These are phyloP conservation scores for Rhodotorula diobovata DNA, from an alignment of 768 basidiomycete genomes.

Conservation along the genomic window DNA sequence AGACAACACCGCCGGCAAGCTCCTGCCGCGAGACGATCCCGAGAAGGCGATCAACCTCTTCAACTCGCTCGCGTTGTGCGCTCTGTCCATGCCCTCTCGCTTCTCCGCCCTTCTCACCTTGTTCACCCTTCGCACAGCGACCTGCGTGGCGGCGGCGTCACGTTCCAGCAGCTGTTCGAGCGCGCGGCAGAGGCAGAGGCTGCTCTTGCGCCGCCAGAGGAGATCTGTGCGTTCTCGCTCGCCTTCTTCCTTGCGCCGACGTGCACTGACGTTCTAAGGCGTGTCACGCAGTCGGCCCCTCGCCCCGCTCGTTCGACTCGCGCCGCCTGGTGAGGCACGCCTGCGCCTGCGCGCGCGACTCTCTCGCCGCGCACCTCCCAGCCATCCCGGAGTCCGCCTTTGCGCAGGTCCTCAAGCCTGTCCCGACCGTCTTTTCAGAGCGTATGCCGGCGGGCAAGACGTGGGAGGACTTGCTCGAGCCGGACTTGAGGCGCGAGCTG, in stretches of 20 bases:
- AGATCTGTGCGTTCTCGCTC: slow-evolving; percentile 3
- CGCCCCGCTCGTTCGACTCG: slow-evolving; percentile 9
- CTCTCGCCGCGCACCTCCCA: background rate
- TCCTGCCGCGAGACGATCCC: slow-evolving; percentile 10
- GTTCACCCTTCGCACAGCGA: slow-evolving; percentile 4
- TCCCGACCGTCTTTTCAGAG: slow-evolving; percentile 5
- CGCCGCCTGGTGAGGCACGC: slow-evolving; percentile 7
- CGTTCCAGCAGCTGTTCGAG: background rate
- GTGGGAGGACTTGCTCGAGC: slow-evolving; percentile 9
- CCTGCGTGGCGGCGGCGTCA: slow-evolving; percentile 13
- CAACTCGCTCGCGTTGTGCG: slow-evolving; percentile 28
- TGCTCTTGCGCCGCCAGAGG: slow-evolving; percentile 9
- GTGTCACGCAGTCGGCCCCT: background rate
- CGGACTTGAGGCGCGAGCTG: background rate
- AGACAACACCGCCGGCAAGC: slow-evolving; percentile 3
- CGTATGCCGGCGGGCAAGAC: slow-evolving; percentile 1
- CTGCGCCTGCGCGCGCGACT: slow-evolving; percentile 2
- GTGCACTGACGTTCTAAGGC: no score
- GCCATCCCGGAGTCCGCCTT: background rate
- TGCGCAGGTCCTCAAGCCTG: background rate
- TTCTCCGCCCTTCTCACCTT: no score
- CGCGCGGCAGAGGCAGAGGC: slow-evolving; percentile 11
- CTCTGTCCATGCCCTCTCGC: background rate
- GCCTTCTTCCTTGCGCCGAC: background rate
- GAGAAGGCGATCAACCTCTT: slow-evolving; percentile 22